Conservation (phyloP, 1,139 yeast species). For the Sugiyamaella neomexicana region DNA sequence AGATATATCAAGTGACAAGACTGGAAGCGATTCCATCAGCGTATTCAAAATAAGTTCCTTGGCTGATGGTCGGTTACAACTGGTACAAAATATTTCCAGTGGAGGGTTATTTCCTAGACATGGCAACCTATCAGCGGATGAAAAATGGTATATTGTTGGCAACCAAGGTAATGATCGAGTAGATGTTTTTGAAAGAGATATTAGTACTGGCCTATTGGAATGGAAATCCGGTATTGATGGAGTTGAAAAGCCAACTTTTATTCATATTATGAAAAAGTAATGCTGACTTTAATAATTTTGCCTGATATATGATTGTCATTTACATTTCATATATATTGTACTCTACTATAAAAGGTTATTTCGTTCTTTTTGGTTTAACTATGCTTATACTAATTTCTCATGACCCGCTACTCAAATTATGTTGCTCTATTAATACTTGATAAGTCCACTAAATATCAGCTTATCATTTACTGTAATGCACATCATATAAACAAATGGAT, state of each 20-base stretch:
- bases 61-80: constrained; percentile 6
- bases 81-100: constrained; percentile 17
- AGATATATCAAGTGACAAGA: constrained; percentile 18
- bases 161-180: constrained; percentile 17
- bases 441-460: no score
- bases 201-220: constrained; percentile 13
- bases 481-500: background rate
- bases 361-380: no score
- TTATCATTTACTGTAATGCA: background rate
- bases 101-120: constrained; percentile 20
- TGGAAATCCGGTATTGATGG: constrained; percentile 18
- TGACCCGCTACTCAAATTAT: no score
- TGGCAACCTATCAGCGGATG: constrained; percentile 20
- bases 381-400: no score
- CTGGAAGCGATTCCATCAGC: constrained; percentile 20
- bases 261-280: constrained; percentile 1
- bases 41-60: constrained; percentile 13
- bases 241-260: constrained; percentile 15
- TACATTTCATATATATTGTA: no score
- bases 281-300: background rate
- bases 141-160: constrained; percentile 19
- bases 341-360: no score
- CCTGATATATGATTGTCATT: background rate
- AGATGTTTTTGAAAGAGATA: constrained; percentile 15
- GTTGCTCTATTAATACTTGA: no score